Base-by-base conservation (phyloP, 2,329 filamentous ascomycete genomes). In the Xylariaceae sp. region DNA sequence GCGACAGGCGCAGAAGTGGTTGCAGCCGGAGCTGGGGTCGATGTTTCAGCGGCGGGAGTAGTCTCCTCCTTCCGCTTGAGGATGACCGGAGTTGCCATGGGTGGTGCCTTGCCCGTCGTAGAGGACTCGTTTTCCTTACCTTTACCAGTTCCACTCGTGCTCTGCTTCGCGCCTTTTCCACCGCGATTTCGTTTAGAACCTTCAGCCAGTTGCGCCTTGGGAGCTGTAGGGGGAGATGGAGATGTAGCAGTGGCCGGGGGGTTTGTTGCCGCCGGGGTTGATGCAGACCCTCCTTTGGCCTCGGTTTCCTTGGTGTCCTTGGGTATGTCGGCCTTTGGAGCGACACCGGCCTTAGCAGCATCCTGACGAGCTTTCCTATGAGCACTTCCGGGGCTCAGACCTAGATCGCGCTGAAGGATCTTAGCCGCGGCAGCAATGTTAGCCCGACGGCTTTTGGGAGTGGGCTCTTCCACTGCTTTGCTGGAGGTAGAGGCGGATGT, bases 321-420 rank as follows among this genome's bases (percentile, higher is more conserved):
- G 23, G 52, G 52, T 11, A 64, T 34, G 22, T 65, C 52, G 2
- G 61, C 23, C 52, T 76, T 77, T 11, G 64, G 51, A 34, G 73
- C 70, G 10, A 69, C 64, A 17, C 82, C 78, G 1, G 75, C 71
- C 62, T 81, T 80, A 11, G 76, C 74, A 40, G 75, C 76, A 54
- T 81, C 76, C 48, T 78, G 75, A 6, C 79, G 75, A 14, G 78
- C 77, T 58, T 77, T 76, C 47, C 82, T 72, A 61, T 83, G 78
- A 12, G 81, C 77, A 55, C 77, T 80, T 29, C 79, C 79, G 10
- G 80, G 78, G 47, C 77, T 83, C 1, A 86, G 71, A 17, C 82
- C 82, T 16, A 85, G 70, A 50, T 86, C 82, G 25, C 82, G 76
- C 61, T 85, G 81, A 16, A 86, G 58, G 42, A 86, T 80, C 14